Evolutionary conservation across 2,329 filamentous ascomycete species (phyloP), one percentile per base, ranked within the genome.

Genomic region (Diaporthe velutina): DNA sequence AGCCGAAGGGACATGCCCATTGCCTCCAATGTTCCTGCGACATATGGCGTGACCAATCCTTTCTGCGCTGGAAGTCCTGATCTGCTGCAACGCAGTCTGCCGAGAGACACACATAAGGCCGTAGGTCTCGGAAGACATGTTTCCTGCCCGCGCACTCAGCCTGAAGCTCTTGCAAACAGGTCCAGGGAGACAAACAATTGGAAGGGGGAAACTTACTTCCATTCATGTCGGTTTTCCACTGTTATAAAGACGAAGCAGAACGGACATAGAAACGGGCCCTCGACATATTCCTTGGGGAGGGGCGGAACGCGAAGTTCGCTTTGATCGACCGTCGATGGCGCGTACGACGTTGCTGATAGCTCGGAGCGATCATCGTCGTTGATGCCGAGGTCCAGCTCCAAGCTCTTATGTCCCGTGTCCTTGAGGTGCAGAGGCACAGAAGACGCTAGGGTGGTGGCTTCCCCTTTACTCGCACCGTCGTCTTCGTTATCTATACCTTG

Each of bases 381-480:
- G 3, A 40, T 2, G 19, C 13, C 35, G 30, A 68, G 64, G 64
- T 54, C 35, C 12, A 38, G 30, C 15, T 57, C 3, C 30, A 8
- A 30, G 28, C 54, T 57, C 13, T 10, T 35, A 33, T 33, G n/a
- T 22, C 48, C 42, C 30, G 12, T 40, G 25, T 70, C 66, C n/a
- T 70, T 70, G 66, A 55, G 50, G 22, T 70, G 50, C 9, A 40
- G 66, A 70, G 67, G 52, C 30, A 70, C 17, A 30, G 67, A 70
- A 6, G 67, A 70, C 6, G 67, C 67, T 35, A 70, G 28, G 25
- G 67, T 70, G 9, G 67, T 70, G 4, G 67, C 50, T n/a, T 19
- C 9, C 2, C 67, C 50, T 33, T 30, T 45, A 13, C 67, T 70
- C 15, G 25, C 52, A 30, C 67, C 67, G 55, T 70, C 67, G 2